A percentile compares a stretch with the other conserved stretches of the same genome.
Evolutionary conservation across 441 rosid species (phyloP).

Genomic region (Omphalea diandra): DNA sequence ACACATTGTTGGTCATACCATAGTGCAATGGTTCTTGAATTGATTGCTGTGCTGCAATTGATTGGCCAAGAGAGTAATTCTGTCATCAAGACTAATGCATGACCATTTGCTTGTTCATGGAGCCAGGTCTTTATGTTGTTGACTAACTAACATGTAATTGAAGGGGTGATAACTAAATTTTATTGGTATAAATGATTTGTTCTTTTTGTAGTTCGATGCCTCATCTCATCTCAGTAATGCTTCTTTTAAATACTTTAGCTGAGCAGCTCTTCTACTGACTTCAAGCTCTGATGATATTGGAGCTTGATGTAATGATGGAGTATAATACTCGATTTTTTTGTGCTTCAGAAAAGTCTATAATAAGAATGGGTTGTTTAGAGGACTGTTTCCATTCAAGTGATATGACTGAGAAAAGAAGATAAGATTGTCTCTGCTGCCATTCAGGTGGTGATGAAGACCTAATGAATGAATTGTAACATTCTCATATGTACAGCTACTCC

Average conservation of each 20-base stretch:
- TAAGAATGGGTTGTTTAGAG: constrained; percentile 1
- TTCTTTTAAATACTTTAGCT: neutral
- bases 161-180: neutral
- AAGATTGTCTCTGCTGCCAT: neutral
- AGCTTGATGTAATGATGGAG: neutral
- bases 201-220: neutral
- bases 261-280: neutral
- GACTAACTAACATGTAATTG: neutral
- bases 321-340: neutral
- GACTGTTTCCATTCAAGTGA: neutral
- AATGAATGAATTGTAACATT: neutral
- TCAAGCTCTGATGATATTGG: neutral
- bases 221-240: neutral
- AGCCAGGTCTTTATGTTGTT: neutral
- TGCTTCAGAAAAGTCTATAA: neutral
- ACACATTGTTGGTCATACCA: neutral
- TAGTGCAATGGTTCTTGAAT: neutral
- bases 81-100: neutral
- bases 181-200: neutral
- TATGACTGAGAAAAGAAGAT: neutral
- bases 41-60: neutral
- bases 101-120: neutral
- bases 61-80: neutral
- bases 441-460: neutral
- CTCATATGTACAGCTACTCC: neutral